A percentile compares a stretch with the other conserved stretches of the same genome.
phyloP scores from a whole-genome alignment of 768 basidiomycete species.

The Panaeolus cyanescens region DNA sequence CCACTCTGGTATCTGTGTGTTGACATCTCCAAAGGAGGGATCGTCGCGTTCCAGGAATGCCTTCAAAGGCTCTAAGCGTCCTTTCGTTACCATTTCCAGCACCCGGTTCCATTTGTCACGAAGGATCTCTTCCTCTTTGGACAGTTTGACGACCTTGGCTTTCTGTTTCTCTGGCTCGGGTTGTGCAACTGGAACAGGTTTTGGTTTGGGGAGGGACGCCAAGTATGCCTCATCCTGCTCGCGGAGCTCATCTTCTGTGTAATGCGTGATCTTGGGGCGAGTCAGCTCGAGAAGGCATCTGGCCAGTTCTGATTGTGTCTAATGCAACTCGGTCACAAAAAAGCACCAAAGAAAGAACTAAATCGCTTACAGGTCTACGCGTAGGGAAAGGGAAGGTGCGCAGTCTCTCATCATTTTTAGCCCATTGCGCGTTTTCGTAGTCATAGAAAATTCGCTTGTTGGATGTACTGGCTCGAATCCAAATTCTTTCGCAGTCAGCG shows the following conservation, averaged over 20 bases:
- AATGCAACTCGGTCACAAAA: background rate
- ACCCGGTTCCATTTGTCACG: slow-evolving; percentile 84
- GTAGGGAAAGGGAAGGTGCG: slow-evolving; percentile 97
- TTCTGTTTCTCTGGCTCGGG: slow-evolving; percentile 38
- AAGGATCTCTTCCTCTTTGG: slow-evolving; percentile 76
- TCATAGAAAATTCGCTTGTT: slow-evolving; percentile 91
- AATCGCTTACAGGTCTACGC: slow-evolving; percentile 76
- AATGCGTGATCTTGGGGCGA: slow-evolving; percentile 79
- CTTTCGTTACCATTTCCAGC: slow-evolving; percentile 90
- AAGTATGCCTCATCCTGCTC: slow-evolving; percentile 89
- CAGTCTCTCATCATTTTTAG: slow-evolving; percentile 80
- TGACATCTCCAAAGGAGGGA: slow-evolving; percentile 53
- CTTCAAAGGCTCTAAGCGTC: slow-evolving; percentile 78
- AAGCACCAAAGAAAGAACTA: background rate
- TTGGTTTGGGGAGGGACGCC: slow-evolving; percentile 86
- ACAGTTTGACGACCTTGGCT: slow-evolving; percentile 60
- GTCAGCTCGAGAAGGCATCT: slow-evolving; percentile 89
- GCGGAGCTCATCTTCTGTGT: slow-evolving; percentile 82
- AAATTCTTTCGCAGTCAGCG: slow-evolving; percentile 83
- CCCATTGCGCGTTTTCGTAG: slow-evolving; percentile 77
- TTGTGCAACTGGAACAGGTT: slow-evolving; percentile 44
- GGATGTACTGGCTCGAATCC: slow-evolving; percentile 85
- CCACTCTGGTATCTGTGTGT: slow-evolving; percentile 73
- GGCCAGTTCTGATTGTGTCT: slow-evolving; percentile 90
- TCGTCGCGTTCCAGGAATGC: slow-evolving; percentile 82